These are phyloP conservation scores for Didymella arachidicola DNA, from an alignment of 2,329 filamentous ascomycete species.

Conservation along the genomic window DNA sequence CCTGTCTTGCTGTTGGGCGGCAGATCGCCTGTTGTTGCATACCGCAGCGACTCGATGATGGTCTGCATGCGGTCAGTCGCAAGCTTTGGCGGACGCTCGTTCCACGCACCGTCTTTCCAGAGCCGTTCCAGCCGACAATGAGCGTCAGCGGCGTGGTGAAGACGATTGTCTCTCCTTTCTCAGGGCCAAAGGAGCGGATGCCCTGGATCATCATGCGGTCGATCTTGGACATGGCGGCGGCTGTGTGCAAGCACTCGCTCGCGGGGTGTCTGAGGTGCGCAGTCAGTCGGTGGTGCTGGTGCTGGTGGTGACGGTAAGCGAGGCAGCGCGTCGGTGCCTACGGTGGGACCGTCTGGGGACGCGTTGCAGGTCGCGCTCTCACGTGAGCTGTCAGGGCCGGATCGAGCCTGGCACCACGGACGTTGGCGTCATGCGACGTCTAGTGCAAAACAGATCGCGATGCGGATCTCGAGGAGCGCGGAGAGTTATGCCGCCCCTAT, in stretches of 20 bases:
- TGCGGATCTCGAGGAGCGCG: background rate
- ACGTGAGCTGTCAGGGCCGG: slow-evolving; percentile 6
- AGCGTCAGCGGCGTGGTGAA: slow-evolving; percentile 92
- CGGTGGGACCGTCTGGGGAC: no score
- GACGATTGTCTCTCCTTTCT: slow-evolving; percentile 76
- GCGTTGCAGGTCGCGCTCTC: background rate
- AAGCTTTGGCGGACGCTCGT: background rate
- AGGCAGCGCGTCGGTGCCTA: slow-evolving; percentile 1
- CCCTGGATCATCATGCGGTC: slow-evolving; percentile 89
- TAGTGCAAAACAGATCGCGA: slow-evolving; percentile 5
- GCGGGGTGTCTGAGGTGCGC: slow-evolving; percentile 1
- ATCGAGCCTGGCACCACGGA: background rate
- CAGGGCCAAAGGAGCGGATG: slow-evolving; percentile 85
- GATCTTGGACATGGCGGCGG: slow-evolving; percentile 66
- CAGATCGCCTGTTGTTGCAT: slow-evolving; percentile 92
- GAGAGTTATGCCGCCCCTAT: slow-evolving; percentile 11
- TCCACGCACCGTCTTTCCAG: slow-evolving; percentile 79
- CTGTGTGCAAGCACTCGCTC: background rate
- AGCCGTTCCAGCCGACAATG: slow-evolving; percentile 97
- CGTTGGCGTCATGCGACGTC: background rate
- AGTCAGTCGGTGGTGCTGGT: background rate
- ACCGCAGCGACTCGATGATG: slow-evolving; percentile 98
- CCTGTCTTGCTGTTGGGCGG: slow-evolving; percentile 87
- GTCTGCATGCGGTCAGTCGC: slow-evolving; percentile 60
- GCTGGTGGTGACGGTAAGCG: background rate